Base-by-base conservation (phyloP, 805 yeast species). In the Pichia rugopelliculosa region DNA sequence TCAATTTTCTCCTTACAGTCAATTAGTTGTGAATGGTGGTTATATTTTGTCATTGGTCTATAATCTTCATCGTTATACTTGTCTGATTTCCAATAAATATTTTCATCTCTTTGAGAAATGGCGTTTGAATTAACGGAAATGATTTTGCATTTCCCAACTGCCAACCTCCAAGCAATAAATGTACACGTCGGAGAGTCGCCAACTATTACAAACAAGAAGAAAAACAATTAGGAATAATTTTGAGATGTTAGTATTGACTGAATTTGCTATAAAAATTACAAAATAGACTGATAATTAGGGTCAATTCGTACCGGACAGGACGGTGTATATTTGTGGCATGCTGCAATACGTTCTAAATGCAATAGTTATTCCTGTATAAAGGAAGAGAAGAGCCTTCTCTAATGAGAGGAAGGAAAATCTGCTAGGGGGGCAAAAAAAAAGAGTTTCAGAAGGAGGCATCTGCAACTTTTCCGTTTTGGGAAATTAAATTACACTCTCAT, bases 161-260 rank as follows among this genome's bases (percentile, higher is more conserved):
- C 56, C 26, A 64, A 44, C 37, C 64, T 56, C 67, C 67, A 64
- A 6, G 61, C 46, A 8, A 64, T 42, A 47, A 59, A 62, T 23
- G 56, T 44, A 36, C 66, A 57, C 15, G 60, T 52, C 2, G 67
- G 59, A 6, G 64, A 40, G 42, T 63, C 65, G 3, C 68, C 68
- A 47, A 60, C 67, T 64, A 22, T 6, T 39, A 18, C 4, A 27
- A 13, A 9, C 8, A 43, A 20, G 24, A 9, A 22, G n/a, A n/a
- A 1, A 20, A 24, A 3, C 21, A 18, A 18, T 21, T 7, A 30
- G n/a, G 23, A 18, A 30, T 34, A 23, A 23, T 21, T n/a, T 23
- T 13, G 27, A 36, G 20, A 26, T 30, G 53, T 48, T 45, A 39
- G 41, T 42, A 34, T 15, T 15, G n/a, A 9, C n/a, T 22, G 18